phyloP scores from a whole-genome alignment of 306 rosid species.

The Purshia tridentata region DNA sequence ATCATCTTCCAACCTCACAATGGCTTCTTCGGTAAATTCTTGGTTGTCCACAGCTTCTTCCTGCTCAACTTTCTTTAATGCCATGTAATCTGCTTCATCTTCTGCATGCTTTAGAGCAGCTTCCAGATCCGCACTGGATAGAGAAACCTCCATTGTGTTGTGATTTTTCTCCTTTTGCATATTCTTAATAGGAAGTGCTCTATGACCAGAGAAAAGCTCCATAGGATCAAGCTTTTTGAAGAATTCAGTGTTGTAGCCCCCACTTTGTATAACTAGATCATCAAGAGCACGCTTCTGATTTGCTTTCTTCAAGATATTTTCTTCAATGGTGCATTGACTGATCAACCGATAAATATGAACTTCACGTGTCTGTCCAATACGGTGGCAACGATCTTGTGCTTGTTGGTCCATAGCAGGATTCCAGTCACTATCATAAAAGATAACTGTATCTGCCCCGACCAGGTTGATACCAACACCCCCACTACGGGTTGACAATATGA shows the following conservation, averaged over 20 bases:
- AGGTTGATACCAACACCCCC: constrained; percentile 99
- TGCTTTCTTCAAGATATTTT: constrained; percentile 96
- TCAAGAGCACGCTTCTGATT: constrained; percentile 98
- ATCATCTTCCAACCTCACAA: constrained; percentile 93
- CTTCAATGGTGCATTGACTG: constrained; percentile 95
- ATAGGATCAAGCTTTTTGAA: constrained; percentile 97
- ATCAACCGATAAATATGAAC: constrained; percentile 92
- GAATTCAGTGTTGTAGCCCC: constrained; percentile 94
- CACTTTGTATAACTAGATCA: constrained; percentile 96
- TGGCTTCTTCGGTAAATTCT: constrained; percentile 94
- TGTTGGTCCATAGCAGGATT: constrained; percentile 99
- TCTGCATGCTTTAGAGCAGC: constrained; percentile 89
- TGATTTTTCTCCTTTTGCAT: constrained; percentile 63
- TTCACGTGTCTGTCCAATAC: constrained; percentile 99
- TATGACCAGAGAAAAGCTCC: constrained; percentile 89
- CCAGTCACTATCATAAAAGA: constrained; percentile 98
- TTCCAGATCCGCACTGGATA: constrained; percentile 82
- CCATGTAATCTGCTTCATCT: constrained; percentile 99
- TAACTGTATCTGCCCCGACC: constrained; percentile 98
- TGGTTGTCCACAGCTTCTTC: constrained; percentile 99
- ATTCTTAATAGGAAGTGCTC: constrained; percentile 59
- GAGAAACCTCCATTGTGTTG: constrained; percentile 57
- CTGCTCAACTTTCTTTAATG: constrained; percentile 86
- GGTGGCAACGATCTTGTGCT: constrained; percentile 99
- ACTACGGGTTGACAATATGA: constrained; percentile 96